Conservation (phyloP, 768 basidiomycete species). For the Auriscalpium microsporum region DNA sequence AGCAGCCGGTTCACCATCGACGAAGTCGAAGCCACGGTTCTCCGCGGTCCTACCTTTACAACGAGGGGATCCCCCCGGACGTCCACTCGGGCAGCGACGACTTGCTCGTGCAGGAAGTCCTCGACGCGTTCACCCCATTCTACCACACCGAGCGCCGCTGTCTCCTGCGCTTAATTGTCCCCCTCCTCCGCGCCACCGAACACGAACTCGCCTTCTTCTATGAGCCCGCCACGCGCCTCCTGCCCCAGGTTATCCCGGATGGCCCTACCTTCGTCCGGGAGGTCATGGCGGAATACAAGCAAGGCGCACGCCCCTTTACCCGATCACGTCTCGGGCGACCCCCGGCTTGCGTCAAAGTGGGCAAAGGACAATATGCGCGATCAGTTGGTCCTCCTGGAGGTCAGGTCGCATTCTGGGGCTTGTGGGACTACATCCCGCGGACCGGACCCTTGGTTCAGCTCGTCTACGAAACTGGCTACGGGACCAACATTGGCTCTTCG, state of each 20-base stretch:
- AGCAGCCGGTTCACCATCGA: slow-evolving; percentile 70
- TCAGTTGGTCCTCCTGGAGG: slow-evolving; percentile 74
- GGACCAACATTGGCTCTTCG: slow-evolving; percentile 50
- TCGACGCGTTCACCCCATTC: slow-evolving; percentile 71
- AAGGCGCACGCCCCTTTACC: slow-evolving; percentile 46
- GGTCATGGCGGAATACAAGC: slow-evolving; percentile 52
- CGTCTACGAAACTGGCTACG: slow-evolving; percentile 59
- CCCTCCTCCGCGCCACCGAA: slow-evolving; percentile 66
- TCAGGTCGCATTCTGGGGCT: slow-evolving; percentile 85
- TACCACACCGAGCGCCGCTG: slow-evolving; percentile 75
- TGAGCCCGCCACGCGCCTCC: slow-evolving; percentile 40
- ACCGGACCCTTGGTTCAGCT: slow-evolving; percentile 52
- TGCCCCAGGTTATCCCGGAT: slow-evolving; percentile 58
- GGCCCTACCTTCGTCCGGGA: slow-evolving; percentile 51
- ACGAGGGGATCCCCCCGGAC: slow-evolving; percentile 39
- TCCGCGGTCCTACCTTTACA: slow-evolving; percentile 70
- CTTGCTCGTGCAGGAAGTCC: slow-evolving; percentile 45
- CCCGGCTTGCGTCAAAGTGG: slow-evolving; percentile 53
- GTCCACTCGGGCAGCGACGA: slow-evolving; percentile 31
- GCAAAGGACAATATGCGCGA: slow-evolving; percentile 69
- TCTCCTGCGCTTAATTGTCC: slow-evolving; percentile 58
- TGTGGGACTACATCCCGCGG: slow-evolving; percentile 70
- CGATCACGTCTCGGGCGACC: slow-evolving; percentile 37
- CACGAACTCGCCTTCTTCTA: slow-evolving; percentile 47
- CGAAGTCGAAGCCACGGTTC: slow-evolving; percentile 66